A percentile compares a stretch with the other conserved stretches of the same genome.
phyloP scores from a whole-genome alignment of 768 basidiomycete genomes.

The Trametes maxima region DNA sequence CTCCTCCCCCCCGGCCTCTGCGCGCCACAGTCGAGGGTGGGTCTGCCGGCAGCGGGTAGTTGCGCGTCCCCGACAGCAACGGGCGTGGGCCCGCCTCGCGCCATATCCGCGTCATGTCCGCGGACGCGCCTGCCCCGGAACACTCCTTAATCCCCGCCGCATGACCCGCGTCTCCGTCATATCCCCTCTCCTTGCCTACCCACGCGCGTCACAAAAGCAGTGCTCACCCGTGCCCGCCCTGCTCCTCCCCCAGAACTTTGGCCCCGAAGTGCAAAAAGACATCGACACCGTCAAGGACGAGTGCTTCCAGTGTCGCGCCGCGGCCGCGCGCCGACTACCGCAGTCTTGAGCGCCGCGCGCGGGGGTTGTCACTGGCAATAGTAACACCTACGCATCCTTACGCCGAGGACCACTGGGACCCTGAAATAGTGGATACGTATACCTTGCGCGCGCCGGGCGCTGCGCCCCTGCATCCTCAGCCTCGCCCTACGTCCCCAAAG shows the following conservation, averaged over 20 bases:
- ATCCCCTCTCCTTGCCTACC: not conserved
- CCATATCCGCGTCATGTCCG: not conserved
- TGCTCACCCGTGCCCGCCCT: not conserved
- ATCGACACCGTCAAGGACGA: slow-evolving; percentile 71
- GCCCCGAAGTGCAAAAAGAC: slow-evolving; percentile 66
- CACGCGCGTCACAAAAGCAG: not conserved
- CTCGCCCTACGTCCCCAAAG: not conserved
- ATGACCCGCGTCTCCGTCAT: not conserved
- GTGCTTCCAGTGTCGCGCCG: slow-evolving; percentile 70
- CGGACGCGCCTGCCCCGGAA: not conserved
- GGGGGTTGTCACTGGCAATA: too few species aligned
- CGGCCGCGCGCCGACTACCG: slow-evolving; percentile 41
- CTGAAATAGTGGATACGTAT: not conserved
- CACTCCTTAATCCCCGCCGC: not conserved
- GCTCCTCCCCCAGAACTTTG: slow-evolving; percentile 55
- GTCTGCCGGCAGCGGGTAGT: not conserved
- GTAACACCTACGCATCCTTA: not conserved
- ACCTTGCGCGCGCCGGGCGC: slow-evolving; percentile 1
- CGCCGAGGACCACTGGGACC: not conserved
- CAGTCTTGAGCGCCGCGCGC: not conserved
- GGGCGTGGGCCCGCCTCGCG: not conserved
- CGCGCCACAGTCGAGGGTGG: not conserved
- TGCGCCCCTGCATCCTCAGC: not conserved
- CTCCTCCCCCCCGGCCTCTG: not conserved
- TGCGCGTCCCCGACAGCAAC: too few species aligned